Conservation (phyloP, 2,329 filamentous ascomycete species). For the Fusarium sp. region DNA sequence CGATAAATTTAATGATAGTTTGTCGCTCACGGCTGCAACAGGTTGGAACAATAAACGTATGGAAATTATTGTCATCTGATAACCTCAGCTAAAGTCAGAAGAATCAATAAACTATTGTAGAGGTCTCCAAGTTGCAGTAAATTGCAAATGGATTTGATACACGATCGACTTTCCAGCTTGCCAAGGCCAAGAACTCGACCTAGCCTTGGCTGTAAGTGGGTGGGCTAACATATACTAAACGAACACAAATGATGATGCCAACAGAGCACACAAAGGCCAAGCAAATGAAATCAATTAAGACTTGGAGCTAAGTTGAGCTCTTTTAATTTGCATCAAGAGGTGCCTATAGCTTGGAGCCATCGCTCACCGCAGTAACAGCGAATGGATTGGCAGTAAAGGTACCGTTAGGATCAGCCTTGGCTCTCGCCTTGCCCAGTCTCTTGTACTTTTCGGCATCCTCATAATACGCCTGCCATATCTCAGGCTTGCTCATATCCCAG, state of each 20-base stretch:
- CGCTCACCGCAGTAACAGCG: slow-evolving; percentile 28
- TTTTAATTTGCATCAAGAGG: background rate
- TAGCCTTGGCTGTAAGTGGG: no score
- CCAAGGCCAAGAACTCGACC: no score
- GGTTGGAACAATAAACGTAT: no score
- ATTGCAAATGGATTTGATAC: no score
- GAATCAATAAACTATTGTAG: background rate
- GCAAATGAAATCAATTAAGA: background rate
- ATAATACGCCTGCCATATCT: slow-evolving; percentile 55
- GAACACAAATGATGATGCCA: no score
- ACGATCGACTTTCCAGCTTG: no score
- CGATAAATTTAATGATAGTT: no score
- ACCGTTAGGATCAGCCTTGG: slow-evolving; percentile 54
- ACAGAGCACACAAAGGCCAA: background rate
- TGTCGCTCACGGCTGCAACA: no score
- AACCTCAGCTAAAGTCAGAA: no score
- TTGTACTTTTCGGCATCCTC: slow-evolving; percentile 55
- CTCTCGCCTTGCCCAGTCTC: slow-evolving; percentile 50
- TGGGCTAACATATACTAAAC: no score
- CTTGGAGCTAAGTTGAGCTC: background rate
- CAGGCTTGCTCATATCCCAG: slow-evolving; percentile 52
- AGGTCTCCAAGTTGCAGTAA: background rate
- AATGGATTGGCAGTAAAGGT: slow-evolving; percentile 58
- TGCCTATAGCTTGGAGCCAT: background rate
- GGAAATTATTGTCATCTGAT: no score